These are phyloP conservation scores for Parastagonospora avenae DNA, from an alignment of 2,329 filamentous ascomycete genomes.

Conservation along the genomic window DNA sequence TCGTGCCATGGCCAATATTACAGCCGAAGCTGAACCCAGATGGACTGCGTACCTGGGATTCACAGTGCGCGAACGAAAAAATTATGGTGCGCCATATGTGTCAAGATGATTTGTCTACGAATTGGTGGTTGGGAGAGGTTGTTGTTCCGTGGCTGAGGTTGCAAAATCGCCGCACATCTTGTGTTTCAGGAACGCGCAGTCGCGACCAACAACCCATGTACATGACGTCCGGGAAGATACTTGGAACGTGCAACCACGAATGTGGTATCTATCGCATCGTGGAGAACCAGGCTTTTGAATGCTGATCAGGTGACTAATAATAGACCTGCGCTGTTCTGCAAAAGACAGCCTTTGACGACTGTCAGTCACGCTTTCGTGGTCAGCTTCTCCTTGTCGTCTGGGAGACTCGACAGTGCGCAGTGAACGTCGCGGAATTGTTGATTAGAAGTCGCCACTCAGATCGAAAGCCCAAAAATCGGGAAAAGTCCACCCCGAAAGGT, in stretches of 20 bases:
- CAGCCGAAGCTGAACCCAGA: too few species aligned
- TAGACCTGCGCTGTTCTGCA: too few species aligned
- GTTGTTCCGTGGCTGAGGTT: not conserved
- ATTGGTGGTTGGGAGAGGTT: not conserved
- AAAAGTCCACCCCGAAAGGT: constrained; percentile 38
- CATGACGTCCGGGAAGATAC: not conserved
- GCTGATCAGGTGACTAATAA: too few species aligned
- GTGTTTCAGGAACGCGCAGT: not conserved
- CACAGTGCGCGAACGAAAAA: not conserved
- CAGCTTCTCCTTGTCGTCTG: too few species aligned
- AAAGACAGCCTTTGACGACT: too few species aligned
- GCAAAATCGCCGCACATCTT: not conserved
- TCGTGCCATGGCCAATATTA: not conserved
- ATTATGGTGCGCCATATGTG: not conserved
- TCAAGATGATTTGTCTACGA: too few species aligned
- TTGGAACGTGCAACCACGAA: not conserved
- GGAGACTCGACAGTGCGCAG: too few species aligned
- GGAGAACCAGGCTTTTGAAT: too few species aligned
- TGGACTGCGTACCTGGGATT: too few species aligned
- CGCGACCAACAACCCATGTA: too few species aligned
- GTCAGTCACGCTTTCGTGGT: too few species aligned
- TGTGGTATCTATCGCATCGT: too few species aligned
- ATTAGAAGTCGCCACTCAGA: constrained; percentile 36
- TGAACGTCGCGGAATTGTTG: not conserved
- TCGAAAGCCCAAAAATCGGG: constrained; percentile 45